These are phyloP conservation scores for Orychophragmus violaceus DNA, from an alignment of 345 rosid species.

Conservation along the genomic window DNA sequence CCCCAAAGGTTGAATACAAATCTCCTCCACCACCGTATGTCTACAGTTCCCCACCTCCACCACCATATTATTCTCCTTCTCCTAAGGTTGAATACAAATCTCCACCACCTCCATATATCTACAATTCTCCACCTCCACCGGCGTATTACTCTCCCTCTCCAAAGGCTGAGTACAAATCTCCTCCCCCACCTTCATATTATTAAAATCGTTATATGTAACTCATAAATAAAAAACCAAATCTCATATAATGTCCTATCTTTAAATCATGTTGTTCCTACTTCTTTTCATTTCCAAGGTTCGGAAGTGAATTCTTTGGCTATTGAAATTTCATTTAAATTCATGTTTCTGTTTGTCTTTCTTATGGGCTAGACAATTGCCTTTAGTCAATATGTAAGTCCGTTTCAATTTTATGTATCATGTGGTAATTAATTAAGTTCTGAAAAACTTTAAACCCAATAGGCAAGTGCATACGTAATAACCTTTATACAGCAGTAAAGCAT, in stretches of 20 bases:
- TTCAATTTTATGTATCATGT: no score
- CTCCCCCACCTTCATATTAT: background rate
- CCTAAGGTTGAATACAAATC: background rate
- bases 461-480: no score
- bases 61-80: background rate
- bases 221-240: background rate
- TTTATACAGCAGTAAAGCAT: no score
- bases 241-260: background rate
- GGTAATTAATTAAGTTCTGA: no score
- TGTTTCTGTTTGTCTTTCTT: background rate
- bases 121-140: background rate
- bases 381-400: no score
- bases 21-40: background rate
- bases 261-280: background rate
- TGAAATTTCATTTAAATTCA: constrained; percentile 1
- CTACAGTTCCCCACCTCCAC: no score
- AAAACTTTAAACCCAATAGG: no score
- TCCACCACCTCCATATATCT: background rate
- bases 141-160: background rate
- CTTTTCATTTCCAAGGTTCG: background rate
- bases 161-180: constrained; percentile 2
- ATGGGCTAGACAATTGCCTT: no score
- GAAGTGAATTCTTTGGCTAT: background rate
- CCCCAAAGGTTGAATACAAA: background rate
- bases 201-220: background rate